These are phyloP conservation scores for Penicillium cosmopolitanum DNA, from an alignment of 495 filamentous ascomycete species.

Conservation along the genomic window DNA sequence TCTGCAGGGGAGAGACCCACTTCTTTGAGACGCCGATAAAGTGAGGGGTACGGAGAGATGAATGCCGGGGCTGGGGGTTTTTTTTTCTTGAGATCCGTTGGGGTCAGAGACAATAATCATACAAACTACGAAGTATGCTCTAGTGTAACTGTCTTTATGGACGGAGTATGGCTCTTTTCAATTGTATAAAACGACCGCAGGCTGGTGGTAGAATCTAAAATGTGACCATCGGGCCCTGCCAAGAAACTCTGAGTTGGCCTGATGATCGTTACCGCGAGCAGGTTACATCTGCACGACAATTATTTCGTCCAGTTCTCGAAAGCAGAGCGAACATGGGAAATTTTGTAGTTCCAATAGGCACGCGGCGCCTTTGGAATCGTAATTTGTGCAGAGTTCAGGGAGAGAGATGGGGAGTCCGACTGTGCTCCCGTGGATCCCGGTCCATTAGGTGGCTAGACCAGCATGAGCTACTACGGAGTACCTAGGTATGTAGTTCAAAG, in stretches of 20 bases:
- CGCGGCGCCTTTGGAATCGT: background rate
- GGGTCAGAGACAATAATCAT: background rate
- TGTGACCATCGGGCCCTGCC: background rate
- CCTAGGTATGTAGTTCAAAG: background rate
- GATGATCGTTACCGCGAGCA: background rate
- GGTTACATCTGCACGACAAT: slow-evolving; percentile 1
- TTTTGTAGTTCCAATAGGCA: background rate
- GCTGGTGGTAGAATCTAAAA: background rate
- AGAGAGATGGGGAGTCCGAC: too few species aligned
- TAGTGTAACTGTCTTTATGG: too few species aligned
- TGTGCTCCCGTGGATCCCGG: too few species aligned
- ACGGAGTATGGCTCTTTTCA: background rate
- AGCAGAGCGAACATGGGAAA: background rate
- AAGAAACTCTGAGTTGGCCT: background rate
- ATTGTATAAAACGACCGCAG: background rate
- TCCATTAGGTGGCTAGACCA: too few species aligned
- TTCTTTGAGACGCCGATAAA: background rate
- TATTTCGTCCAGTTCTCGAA: background rate
- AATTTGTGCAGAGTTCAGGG: too few species aligned
- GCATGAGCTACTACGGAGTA: background rate
- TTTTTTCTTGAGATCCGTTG: background rate
- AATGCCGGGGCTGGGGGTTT: background rate
- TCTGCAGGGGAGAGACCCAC: slow-evolving; percentile 7
- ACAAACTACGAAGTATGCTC: background rate
- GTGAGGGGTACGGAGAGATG: background rate